phyloP scores from a whole-genome alignment of 2,329 filamentous ascomycete genomes.

The Ramularia endophylla region DNA sequence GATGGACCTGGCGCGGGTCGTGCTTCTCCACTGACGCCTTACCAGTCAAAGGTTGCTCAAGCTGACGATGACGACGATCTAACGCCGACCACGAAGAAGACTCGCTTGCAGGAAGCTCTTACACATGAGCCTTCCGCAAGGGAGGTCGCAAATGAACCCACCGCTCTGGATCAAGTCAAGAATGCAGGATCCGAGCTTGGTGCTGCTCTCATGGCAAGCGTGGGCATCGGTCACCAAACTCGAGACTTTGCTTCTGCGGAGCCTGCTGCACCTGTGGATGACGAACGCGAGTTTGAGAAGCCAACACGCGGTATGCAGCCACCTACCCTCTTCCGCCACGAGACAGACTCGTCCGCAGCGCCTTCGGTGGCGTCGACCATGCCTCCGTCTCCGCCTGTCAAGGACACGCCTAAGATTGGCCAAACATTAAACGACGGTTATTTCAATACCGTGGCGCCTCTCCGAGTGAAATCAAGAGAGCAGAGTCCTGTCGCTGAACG shows the following conservation, averaged over 20 bases:
- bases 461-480: constrained; percentile 15
- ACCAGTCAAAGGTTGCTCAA: constrained; percentile 6
- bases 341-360: constrained; percentile 17
- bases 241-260: constrained; percentile 29
- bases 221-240: constrained; percentile 31
- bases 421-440: constrained; percentile 17
- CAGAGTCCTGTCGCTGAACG: background rate
- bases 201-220: constrained; percentile 38
- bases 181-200: constrained; percentile 45
- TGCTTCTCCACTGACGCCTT: constrained; percentile 4
- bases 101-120: constrained; percentile 9
- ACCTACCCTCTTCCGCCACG: constrained; percentile 14
- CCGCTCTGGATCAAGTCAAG: constrained; percentile 37
- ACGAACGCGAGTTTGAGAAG: constrained; percentile 18
- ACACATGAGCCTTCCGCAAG: background rate
- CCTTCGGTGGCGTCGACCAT: constrained; percentile 19
- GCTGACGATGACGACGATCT: constrained; percentile 24
- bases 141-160: background rate
- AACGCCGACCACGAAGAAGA: constrained; percentile 28
- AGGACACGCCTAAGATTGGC: constrained; percentile 36
- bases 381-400: constrained; percentile 43
- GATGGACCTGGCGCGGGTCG: constrained; percentile 5
- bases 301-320: constrained; percentile 15
- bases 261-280: constrained; percentile 21
- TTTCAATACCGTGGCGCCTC: constrained; percentile 18